Base-by-base conservation (phyloP, 208 protist species). In the Leishmania guyanensis region DNA sequence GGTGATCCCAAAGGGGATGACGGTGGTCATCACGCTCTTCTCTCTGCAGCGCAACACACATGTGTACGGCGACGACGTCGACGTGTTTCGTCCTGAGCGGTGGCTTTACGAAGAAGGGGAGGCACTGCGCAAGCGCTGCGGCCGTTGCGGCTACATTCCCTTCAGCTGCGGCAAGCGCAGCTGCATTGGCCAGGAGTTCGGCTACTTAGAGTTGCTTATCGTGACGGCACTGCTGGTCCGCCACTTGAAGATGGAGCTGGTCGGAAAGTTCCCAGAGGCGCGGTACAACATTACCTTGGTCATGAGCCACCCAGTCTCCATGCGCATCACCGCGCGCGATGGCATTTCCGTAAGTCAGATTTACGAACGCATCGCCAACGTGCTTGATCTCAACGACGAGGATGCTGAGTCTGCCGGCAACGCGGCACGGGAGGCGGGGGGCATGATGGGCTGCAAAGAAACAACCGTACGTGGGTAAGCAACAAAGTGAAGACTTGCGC, bases 171-270 rank as follows among this genome's bases (percentile, higher is more conserved):
- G 89, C 43, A 82, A 71, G 48, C 84, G 89, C 62, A 88, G 84
- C 75, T 93, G 89, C 85, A 91, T 93, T 58, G 89, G 89, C 3
- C 80, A 88, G 75, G 86, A 92, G 66, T 88, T 90, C 69, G 87
- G 84, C n/a, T 78, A 82, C 46, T 78, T 86, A 10, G 89, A 91
- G 73, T 70, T 89, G 8, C 87, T 93, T 73, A 78, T 93, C 72
- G 82, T 85, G 39, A 79, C 82, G 0, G 87, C 89, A 16, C 60
- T 87, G 26, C 36, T 93, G 46, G 62, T 86, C 17, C 81, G 89
- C 20, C 84, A 90, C 82, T 73, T 93, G 65, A 62, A 75, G 60
- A 74, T 93, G 56, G 79, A 88, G 60, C 48, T 85, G 17, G 75
- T 85, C 1, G 89, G 89, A 5, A 46, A 79, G 12, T 89, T 93